These are phyloP conservation scores for Irpex rosettiformis DNA, from an alignment of 1,284 basidiomycete genomes.

Conservation along the genomic window DNA sequence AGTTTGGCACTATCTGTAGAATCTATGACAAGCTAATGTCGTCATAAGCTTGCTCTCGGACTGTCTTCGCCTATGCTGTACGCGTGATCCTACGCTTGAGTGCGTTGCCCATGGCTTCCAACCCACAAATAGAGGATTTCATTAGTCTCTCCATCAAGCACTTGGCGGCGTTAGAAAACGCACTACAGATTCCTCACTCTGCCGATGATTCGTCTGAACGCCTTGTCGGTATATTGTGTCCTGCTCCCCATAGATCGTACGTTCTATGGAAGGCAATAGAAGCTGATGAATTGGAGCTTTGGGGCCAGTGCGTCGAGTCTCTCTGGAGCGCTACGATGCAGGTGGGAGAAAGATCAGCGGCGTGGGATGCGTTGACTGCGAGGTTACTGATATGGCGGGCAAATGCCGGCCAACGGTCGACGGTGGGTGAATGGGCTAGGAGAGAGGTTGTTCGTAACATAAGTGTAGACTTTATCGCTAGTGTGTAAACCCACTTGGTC, in stretches of 20 bases:
- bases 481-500: background rate
- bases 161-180: slow-evolving; percentile 3
- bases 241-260: slow-evolving; percentile 30
- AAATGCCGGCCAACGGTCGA: slow-evolving; percentile 32
- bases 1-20: background rate
- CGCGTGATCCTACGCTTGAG: slow-evolving; percentile 12
- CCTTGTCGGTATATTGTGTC: background rate
- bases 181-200: background rate
- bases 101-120: background rate
- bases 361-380: slow-evolving; percentile 52
- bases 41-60: slow-evolving; percentile 4
- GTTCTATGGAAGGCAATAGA: slow-evolving; percentile 33
- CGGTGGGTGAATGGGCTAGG: slow-evolving; percentile 41
- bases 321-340: slow-evolving; percentile 60
- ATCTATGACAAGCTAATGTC: background rate
- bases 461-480: background rate
- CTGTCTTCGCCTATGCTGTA: slow-evolving; percentile 7
- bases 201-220: slow-evolving; percentile 18
- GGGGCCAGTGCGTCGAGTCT: slow-evolving; percentile 52
- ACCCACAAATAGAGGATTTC: background rate
- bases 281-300: slow-evolving; percentile 32
- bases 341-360: slow-evolving; percentile 26
- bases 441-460: slow-evolving; percentile 21
- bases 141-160: background rate
- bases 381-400: slow-evolving; percentile 55